Evolutionary conservation across 257 asterid genomes (phyloP).

Genomic region (Solanum chilense): DNA sequence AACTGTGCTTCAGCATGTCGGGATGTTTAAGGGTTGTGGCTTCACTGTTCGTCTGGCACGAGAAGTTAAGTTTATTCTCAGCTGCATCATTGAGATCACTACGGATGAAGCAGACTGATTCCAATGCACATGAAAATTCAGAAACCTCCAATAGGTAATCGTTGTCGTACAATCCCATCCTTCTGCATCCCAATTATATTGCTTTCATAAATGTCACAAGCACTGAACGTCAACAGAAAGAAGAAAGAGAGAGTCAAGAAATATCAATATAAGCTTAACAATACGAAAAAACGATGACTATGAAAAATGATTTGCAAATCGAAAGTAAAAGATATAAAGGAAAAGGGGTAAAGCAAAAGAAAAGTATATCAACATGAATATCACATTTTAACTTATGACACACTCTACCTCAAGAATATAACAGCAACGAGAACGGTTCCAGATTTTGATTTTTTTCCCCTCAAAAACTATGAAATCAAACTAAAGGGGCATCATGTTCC

Average conservation of each 20-base stretch:
- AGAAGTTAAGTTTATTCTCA: not conserved
- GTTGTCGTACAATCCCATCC: not conserved
- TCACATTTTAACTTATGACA: not conserved
- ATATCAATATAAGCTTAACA: not conserved
- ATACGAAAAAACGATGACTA: not conserved
- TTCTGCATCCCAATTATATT: not conserved
- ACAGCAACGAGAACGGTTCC: not conserved
- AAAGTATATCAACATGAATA: not conserved
- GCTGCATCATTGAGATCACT: not conserved
- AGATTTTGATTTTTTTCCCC: not conserved
- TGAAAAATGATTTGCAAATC: not conserved
- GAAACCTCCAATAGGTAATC: not conserved
- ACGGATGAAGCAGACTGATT: not conserved
- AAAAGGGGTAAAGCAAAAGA: not conserved
- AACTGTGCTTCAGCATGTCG: conserved; percentile 10
- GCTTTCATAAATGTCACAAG: not conserved
- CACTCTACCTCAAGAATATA: not conserved
- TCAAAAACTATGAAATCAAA: not conserved
- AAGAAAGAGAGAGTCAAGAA: not conserved
- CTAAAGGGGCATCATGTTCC: not conserved
- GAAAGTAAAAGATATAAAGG: not conserved
- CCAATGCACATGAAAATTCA: not conserved
- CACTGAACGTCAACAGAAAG: not conserved
- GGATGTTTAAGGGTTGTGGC: not conserved
- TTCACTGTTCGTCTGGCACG: conserved; percentile 15